These are phyloP conservation scores for Oryza officinalis DNA, from an alignment of 176 grass and related monocot species.

Conservation along the genomic window DNA sequence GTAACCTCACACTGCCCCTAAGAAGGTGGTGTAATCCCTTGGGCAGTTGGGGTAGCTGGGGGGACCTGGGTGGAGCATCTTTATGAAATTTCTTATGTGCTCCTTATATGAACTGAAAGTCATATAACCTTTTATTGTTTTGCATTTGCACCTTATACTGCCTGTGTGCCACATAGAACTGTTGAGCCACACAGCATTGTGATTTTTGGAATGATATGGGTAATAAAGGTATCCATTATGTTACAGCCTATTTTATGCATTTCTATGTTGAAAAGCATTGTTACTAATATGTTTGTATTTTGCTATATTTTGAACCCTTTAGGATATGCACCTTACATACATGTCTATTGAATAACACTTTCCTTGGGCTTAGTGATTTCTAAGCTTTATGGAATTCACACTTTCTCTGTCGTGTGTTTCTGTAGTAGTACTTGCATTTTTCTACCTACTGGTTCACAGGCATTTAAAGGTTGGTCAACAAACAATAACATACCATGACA, in stretches of 20 bases:
- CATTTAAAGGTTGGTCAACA: constrained; percentile 51
- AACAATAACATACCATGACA: constrained; percentile 42
- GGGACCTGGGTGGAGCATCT: constrained; percentile 50
- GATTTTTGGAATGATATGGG: constrained; percentile 55
- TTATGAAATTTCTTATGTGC: constrained; percentile 59
- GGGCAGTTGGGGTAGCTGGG: constrained; percentile 28
- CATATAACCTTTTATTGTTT: constrained; percentile 66
- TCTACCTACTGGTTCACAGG: constrained; percentile 26
- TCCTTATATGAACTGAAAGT: constrained; percentile 74
- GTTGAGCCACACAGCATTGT: constrained; percentile 64
- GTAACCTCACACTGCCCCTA: constrained; percentile 25
- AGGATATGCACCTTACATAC: background rate
- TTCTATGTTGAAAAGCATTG: constrained; percentile 36
- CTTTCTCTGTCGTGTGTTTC: background rate
- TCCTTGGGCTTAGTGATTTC: background rate
- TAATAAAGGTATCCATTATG: constrained; percentile 49
- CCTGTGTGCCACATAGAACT: constrained; percentile 45
- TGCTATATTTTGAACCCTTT: constrained; percentile 11
- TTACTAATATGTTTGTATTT: constrained; percentile 19
- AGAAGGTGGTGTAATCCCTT: constrained; percentile 51
- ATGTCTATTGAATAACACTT: constrained; percentile 15
- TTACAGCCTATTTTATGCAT: constrained; percentile 29
- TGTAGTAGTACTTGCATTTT: background rate
- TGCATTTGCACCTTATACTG: constrained; percentile 64
- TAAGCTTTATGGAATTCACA: constrained; percentile 26